Evolutionary conservation across 164 flowering plant species (phyloP).

Genomic region (Magnolia changhungtana): DNA sequence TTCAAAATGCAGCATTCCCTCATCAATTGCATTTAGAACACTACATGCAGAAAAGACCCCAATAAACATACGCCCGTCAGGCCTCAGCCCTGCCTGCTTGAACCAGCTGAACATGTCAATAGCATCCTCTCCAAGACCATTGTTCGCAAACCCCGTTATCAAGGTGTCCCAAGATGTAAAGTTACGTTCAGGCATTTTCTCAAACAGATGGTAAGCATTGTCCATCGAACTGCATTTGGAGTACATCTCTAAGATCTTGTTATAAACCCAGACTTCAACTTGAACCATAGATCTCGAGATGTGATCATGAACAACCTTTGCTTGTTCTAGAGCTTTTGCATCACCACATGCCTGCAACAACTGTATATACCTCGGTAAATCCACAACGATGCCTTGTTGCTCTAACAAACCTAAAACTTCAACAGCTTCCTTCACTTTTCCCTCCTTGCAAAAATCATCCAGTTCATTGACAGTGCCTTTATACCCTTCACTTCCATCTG

Average conservation of each 20-base stretch:
- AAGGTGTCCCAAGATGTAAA: slow-evolving; percentile 73
- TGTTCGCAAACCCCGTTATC: slow-evolving; percentile 58
- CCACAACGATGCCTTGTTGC: slow-evolving; percentile 37
- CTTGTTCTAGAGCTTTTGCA: slow-evolving; percentile 47
- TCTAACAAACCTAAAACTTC: slow-evolving; percentile 45
- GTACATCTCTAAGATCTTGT: slow-evolving; percentile 68
- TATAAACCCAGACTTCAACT: slow-evolving; percentile 36
- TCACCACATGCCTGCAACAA: slow-evolving; percentile 63
- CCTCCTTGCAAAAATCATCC: slow-evolving; percentile 48
- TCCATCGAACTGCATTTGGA: slow-evolving; percentile 55
- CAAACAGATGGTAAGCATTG: slow-evolving; percentile 51
- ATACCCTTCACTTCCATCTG: slow-evolving; percentile 23
- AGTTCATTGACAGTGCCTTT: slow-evolving; percentile 51
- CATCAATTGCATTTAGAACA: slow-evolving; percentile 47
- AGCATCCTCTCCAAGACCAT: slow-evolving; percentile 72
- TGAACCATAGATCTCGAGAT: slow-evolving; percentile 28
- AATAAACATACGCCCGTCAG: slow-evolving; percentile 58
- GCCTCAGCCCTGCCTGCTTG: slow-evolving; percentile 55
- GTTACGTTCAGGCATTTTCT: slow-evolving; percentile 52
- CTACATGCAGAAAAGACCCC: slow-evolving; percentile 67
- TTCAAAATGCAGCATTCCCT: slow-evolving; percentile 73
- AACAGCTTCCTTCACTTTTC: slow-evolving; percentile 62
- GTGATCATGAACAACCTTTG: slow-evolving; percentile 48
- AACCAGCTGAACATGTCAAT: slow-evolving; percentile 56
- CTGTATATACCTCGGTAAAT: slow-evolving; percentile 35